A percentile compares a stretch with the other conserved stretches of the same genome.
Evolutionary conservation across 176 grass and related monocot species (phyloP).

Genomic region (Bonia amplexicaulis): DNA sequence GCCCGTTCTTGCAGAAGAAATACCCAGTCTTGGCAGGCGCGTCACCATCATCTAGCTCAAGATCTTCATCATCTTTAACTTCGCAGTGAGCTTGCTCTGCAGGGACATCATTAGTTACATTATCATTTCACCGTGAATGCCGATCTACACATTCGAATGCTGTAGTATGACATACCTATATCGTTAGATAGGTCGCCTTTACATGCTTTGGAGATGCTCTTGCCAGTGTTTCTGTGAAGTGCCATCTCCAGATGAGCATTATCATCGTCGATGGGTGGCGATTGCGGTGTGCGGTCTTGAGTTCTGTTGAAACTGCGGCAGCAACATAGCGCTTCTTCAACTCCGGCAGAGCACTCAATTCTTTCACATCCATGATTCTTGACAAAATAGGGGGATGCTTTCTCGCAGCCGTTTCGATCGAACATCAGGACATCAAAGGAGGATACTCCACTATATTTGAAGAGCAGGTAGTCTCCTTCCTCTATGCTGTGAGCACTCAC

Average conservation of each 20-base stretch:
- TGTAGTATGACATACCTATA: background rate
- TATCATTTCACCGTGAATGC: background rate
- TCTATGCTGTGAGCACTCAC: background rate
- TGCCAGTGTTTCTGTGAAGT: background rate
- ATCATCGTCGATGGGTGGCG: background rate
- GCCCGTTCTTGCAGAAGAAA: conserved; percentile 45
- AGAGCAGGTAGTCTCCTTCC: conserved; percentile 32
- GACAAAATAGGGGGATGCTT: background rate
- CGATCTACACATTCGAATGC: background rate
- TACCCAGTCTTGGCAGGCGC: background rate
- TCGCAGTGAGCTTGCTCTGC: background rate
- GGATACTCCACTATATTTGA: conserved; percentile 32
- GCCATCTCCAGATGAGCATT: background rate
- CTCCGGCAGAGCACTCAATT: background rate
- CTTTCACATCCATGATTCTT: background rate
- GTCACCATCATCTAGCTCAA: background rate
- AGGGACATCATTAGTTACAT: background rate
- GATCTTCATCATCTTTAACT: background rate
- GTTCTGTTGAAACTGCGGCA: background rate
- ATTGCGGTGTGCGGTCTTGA: background rate
- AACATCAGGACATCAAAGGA: conserved; percentile 45
- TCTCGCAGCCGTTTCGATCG: conserved; percentile 22
- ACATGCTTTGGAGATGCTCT: background rate
- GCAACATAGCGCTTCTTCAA: background rate
- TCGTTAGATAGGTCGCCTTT: background rate